Evolutionary conservation across 805 yeast genomes (phyloP), one percentile per base, ranked within the genome.

Genomic region (Saturnispora dispora): DNA sequence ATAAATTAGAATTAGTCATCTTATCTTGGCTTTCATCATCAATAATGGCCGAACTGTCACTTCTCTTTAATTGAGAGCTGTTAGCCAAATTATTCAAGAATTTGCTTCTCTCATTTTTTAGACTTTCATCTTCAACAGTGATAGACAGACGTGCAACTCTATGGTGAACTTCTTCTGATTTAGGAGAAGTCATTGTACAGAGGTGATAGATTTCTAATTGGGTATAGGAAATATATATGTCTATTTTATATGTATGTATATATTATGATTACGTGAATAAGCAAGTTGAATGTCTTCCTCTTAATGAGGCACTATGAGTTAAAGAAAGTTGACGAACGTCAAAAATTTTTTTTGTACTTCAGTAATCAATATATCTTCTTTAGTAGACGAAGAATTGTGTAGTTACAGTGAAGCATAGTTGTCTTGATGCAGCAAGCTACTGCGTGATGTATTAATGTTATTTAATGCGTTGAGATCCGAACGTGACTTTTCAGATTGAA

Each of bases 71-170:
- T 37, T 37, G 41, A 2, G 22, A 37, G 22, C 15, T 10, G 17
- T 37, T 11, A 8, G 23, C 51, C 10, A 58, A 28, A 17, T 53
- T 35, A 17, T 45, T 48, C 32, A 60, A 45, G 37, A 60, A 58
- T 17, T 51, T 57, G 7, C 50, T 48, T 39, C 58, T 52, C 23
- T 58, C 63, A 6, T 47, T 47, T 18, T 23, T 46, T 3, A 56
- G 45, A 2, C 53, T 53, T 30, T 30, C 43, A 41, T 55, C 58
- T 7, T 51, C 54, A 8, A 60, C 60, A 22, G 65, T 57, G 30
- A 62, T 61, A 51, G 69, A 65, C 45, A 68, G 48, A 35, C 68
- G 51, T 2, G 63, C 66, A 15, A 63, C 69, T 18, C 60, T 57
- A 11, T 53, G 53, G 48, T 60, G 60, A 49, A 62, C 50, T 9